Evolutionary conservation across 1,139 yeast genomes (phyloP).

Genomic region (Ashbya aceris): DNA sequence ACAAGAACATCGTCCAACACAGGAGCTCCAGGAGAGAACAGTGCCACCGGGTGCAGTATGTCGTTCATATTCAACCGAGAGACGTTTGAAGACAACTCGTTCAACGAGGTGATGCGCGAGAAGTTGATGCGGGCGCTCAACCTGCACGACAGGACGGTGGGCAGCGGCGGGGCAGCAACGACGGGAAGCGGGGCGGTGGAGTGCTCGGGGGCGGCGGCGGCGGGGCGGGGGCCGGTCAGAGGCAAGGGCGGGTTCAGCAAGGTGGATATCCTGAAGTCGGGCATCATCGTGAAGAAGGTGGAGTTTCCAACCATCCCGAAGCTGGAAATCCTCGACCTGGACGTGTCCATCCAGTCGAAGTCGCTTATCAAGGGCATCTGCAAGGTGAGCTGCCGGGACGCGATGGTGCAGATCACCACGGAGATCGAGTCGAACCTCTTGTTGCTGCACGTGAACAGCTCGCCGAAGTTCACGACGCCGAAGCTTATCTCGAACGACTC

Average conservation of each 20-base stretch:
- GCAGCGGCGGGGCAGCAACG: constrained; percentile 3
- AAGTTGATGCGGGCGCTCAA: constrained; percentile 24
- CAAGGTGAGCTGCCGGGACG: constrained; percentile 25
- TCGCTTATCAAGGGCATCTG: constrained; percentile 28
- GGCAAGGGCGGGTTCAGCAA: constrained; percentile 13
- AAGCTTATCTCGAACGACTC: constrained; percentile 28
- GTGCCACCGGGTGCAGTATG: constrained; percentile 12
- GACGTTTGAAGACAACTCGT: constrained; percentile 24
- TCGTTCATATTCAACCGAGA: constrained; percentile 26
- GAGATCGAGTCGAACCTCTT: constrained; percentile 29
- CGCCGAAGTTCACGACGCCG: constrained; percentile 27
- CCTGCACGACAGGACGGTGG: constrained; percentile 8
- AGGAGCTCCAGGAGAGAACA: background rate
- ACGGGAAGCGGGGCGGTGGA: background rate
- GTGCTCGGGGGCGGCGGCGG: background rate
- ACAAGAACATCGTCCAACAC: no score
- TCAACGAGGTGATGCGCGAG: constrained; percentile 24
- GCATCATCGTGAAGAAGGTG: constrained; percentile 25
- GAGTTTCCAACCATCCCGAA: constrained; percentile 27
- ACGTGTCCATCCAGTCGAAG: constrained; percentile 23
- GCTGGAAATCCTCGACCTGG: constrained; percentile 28
- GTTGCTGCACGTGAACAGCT: constrained; percentile 21
- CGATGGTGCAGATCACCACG: constrained; percentile 26
- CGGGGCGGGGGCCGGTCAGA: background rate
- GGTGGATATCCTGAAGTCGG: constrained; percentile 25